Conservation (phyloP, 2,329 filamentous ascomycete species). For the Pezicula radicicola region DNA sequence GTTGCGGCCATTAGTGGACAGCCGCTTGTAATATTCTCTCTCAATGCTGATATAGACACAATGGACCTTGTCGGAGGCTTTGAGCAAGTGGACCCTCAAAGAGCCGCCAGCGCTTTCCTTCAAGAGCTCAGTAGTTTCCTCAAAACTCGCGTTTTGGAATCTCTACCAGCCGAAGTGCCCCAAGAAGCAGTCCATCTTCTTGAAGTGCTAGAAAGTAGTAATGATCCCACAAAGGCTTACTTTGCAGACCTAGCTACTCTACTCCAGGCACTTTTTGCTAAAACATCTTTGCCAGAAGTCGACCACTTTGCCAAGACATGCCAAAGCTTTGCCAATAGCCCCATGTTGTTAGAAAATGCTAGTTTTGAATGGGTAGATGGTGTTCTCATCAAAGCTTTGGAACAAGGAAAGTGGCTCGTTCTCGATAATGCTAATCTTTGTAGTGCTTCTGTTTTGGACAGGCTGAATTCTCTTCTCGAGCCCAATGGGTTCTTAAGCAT, state of each 20-base stretch:
- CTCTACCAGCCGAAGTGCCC: slow-evolving; percentile 45
- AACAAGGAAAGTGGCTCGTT: slow-evolving; percentile 86
- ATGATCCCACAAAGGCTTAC: slow-evolving; percentile 11
- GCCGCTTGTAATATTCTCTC: slow-evolving; percentile 74
- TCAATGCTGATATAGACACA: slow-evolving; percentile 94
- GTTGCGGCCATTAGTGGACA: slow-evolving; percentile 78
- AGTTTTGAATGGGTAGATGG: slow-evolving; percentile 97
- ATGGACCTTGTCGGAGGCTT: slow-evolving; percentile 98
- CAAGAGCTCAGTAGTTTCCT: slow-evolving; percentile 50
- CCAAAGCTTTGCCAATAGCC: slow-evolving; percentile 43
- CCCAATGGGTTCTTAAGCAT: slow-evolving; percentile 84
- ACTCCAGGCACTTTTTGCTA: slow-evolving; percentile 23
- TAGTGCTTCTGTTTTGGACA: slow-evolving; percentile 89
- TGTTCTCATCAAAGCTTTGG: slow-evolving; percentile 80
- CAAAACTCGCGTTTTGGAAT: slow-evolving; percentile 45
- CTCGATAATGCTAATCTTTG: slow-evolving; percentile 98
- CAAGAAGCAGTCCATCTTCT: slow-evolving; percentile 47
- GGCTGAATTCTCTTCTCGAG: slow-evolving; percentile 91
- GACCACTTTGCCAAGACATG: slow-evolving; percentile 19
- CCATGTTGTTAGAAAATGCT: slow-evolving; percentile 63
- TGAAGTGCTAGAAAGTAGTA: slow-evolving; percentile 39
- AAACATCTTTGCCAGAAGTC: slow-evolving; percentile 39
- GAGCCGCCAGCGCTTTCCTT: slow-evolving; percentile 64
- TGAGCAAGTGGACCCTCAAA: slow-evolving; percentile 83
- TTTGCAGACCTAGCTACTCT: slow-evolving; percentile 26